These are phyloP conservation scores for Lentinus tigrinus DNA, from an alignment of 768 basidiomycete species.

Conservation along the genomic window DNA sequence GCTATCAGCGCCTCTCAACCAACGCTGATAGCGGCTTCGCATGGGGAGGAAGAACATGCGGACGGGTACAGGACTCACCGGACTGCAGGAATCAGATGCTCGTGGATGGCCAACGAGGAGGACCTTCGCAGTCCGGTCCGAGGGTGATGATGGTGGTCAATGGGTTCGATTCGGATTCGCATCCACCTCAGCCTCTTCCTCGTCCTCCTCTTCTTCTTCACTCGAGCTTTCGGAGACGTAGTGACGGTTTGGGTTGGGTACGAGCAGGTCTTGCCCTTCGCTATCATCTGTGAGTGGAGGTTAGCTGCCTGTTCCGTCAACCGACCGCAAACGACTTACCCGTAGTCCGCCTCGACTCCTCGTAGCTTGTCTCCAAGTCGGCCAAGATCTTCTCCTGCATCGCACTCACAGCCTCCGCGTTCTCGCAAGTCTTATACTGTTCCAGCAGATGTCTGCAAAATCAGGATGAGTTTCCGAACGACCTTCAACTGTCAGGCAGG, in stretches of 20 bases:
- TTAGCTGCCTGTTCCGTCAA: not conserved
- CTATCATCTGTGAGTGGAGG: conserved; percentile 19
- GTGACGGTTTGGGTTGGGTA: conserved; percentile 67
- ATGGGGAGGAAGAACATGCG: too few species aligned
- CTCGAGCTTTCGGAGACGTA: conserved; percentile 10
- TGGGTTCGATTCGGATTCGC: not conserved
- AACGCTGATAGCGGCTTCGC: too few species aligned
- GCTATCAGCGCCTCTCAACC: too few species aligned
- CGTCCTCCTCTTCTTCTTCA: conserved; percentile 5
- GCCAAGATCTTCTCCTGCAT: conserved; percentile 70
- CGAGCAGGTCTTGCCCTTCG: conserved; percentile 58
- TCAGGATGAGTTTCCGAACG: not conserved
- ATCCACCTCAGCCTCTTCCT: not conserved
- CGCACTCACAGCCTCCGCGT: conserved; percentile 52
- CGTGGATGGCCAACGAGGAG: not conserved
- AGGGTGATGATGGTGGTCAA: too few species aligned
- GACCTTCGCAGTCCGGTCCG: too few species aligned
- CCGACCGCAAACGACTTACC: conserved; percentile 32
- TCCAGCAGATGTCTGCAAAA: conserved; percentile 44
- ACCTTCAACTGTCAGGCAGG: too few species aligned
- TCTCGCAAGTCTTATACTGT: conserved; percentile 71
- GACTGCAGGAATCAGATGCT: too few species aligned
- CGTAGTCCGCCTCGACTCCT: conserved; percentile 50
- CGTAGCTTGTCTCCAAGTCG: conserved; percentile 64
- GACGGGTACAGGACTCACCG: too few species aligned